Evolutionary conservation across 768 basidiomycete genomes (phyloP), one percentile per base, ranked within the genome.

Genomic region (Tricholoma matsutake): DNA sequence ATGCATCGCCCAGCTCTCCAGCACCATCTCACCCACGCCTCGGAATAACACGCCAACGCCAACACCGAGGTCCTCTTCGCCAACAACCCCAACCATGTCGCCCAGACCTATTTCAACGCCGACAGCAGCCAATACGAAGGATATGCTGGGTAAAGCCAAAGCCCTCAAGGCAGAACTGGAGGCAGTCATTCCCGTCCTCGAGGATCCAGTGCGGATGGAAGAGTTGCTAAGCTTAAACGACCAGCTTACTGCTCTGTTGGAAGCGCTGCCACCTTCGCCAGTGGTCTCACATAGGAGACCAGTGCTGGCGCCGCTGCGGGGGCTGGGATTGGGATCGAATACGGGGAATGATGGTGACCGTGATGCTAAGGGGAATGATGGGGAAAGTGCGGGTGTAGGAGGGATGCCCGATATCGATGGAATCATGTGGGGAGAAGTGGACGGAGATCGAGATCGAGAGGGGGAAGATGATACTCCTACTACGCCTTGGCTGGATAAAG

Each of bases 211-310:
- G 22, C 81, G 83, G 58, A 70, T 94, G 69, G 86, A 88, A 63
- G 86, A 86, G 56, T 77, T 96, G 11, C 78, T 96, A 8, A 74
- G 67, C 1, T 73, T 95, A 25, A 91, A 92, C 64, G 96, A 97
- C 69, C 77, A 79, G 41, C 76, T 98, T 22, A 83, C 83, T 7
- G 71, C 75, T 0, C 72, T 87, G 10, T 68, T 96, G 16, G 81
- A 83, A 54, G 78, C 76, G 22, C 76, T 84, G 3, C 73, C 79
- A 1, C 60, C 71, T n/a, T 73, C 75, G 13, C 68, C 62, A 8
- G 25, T 16, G 25, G 9, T 11, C 16, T 13, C 43, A 4, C 43
- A 6, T 8, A 22, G 47, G 22, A 70, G 75, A 35, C 79, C 79
- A 1, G 76, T 69, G 60, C 68, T 83, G 11, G 75, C 75, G 6